Evolutionary conservation across 371 early-diverging fungal genomes (phyloP), one percentile per base, ranked within the genome.

Genomic region (Apophysomyces ossiformis): DNA sequence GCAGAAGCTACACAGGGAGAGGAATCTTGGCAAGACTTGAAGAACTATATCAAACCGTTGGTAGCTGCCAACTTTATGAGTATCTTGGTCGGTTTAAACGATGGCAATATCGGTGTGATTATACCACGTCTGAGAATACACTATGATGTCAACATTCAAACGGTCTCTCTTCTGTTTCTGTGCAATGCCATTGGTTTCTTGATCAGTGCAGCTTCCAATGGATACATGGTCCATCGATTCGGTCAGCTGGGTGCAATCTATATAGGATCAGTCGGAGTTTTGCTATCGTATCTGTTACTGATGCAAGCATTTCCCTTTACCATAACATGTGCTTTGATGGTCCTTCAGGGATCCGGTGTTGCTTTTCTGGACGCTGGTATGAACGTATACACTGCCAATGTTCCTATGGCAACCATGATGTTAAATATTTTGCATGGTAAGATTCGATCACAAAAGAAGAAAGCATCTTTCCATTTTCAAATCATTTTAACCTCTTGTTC

Each of bases 351-450:
- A 2, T 56, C 58, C 1, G 69, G 74, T 16, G 39, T 69, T 21
- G 74, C 68, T 21, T 44, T 77, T 11, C 11, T 77, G 38, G 72
- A 77, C 54, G 77, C 74, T 13, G 77, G 66, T 32, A 66, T 69
- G 61, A 77, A 77, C 45, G 77, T 77, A 4, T 74, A 68, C 50
- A 57, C 67, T 0, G 69, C 70, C 26, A 68, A 43, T 36, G 57
- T 74, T n/a, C 77, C 77, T 6, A 69, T 67, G 56, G 72, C 72
- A 16, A 74, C 74, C 1, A 35, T 74, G 32, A 66, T 74, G 66
- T 58, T 77, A 16, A 77, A 77, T 60, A 60, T 77, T 6, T 37
- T 73, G 7, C 77, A 77, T 66, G 77, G 77, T 76, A 26, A 26
- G 32, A 2, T 26, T 26, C 32, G 32, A 26, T 26, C 32, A 76